Evolutionary conservation across 805 yeast genomes (phyloP), one percentile per base, ranked within the genome.

Genomic region (Wickerhamiella cacticola): DNA sequence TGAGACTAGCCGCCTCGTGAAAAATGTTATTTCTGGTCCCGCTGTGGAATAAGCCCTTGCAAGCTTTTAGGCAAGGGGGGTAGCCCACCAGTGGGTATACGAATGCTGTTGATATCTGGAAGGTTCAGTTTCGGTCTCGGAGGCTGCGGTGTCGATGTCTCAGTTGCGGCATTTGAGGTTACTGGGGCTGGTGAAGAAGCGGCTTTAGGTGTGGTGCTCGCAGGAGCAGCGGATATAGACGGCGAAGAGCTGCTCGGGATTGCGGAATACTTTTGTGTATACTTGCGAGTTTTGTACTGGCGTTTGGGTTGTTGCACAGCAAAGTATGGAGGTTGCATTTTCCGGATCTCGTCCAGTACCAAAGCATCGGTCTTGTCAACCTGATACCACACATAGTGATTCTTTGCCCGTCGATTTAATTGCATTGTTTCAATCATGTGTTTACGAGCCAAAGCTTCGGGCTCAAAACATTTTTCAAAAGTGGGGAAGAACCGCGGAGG

Each of bases 361-460:
- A 58, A 59, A 10, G 49, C 52, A 46, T 65, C 68, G 7, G 52
- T 50, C 41, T 55, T 52, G 19, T 63, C 67, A 13, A 89, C 69
- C 56, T 82, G 85, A 57, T 80, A 84, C 95, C 96, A 87, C 18
- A 86, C 66, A 59, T 81, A 74, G 55, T 76, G 76, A 28, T 75
- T 75, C 5, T 80, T 66, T 2, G 78, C 64, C 50, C 86, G 70
- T 1, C 69, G 68, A 1, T 95, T 95, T 16, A 63, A 66, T 13
- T 68, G 66, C 48, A 86, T 61, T 3, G 80, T 73, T 8, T 70
- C 65, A 34, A 70, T 69, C 95, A 89, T 86, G 16, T 70, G 64
- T 15, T 65, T 63, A 43, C 71, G 74, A 0, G 80, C 89, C 15
- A 73, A 68, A 1, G 74, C 76, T 13, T 69, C 56, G 1, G 77